A percentile compares a stretch with the other conserved stretches of the same genome.
These are phyloP conservation scores for Annulohypoxylon maeteangense DNA, from an alignment of 495 filamentous ascomycete species.

Conservation along the genomic window DNA sequence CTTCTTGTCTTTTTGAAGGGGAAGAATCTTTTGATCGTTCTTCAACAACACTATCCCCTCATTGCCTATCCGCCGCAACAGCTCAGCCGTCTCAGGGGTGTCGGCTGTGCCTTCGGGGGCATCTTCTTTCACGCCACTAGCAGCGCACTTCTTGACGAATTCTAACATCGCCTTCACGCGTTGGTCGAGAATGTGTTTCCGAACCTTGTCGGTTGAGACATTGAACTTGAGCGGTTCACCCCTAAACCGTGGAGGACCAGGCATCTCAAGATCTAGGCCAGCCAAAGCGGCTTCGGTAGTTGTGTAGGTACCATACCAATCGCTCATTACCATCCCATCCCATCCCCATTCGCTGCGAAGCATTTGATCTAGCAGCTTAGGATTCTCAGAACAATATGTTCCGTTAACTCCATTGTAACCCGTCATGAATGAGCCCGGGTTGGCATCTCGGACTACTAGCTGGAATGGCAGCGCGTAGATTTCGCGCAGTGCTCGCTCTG, in stretches of 20 bases:
- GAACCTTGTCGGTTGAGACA: slow-evolving; percentile 67
- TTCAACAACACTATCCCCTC: slow-evolving; percentile 80
- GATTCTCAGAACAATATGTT: slow-evolving; percentile 73
- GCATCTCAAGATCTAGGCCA: slow-evolving; percentile 81
- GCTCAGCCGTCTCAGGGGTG: slow-evolving; percentile 56
- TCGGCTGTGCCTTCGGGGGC: slow-evolving; percentile 55
- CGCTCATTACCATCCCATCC: slow-evolving; percentile 75
- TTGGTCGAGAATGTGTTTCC: slow-evolving; percentile 67
- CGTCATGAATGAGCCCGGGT: slow-evolving; percentile 76
- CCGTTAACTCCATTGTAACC: slow-evolving; percentile 82
- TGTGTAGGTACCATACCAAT: slow-evolving; percentile 79
- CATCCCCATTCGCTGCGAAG: slow-evolving; percentile 78
- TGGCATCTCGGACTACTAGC: slow-evolving; percentile 71
- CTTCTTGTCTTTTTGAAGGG: slow-evolving; percentile 71
- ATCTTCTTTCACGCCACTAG: slow-evolving; percentile 63
- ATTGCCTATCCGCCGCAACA: slow-evolving; percentile 71
- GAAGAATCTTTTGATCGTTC: slow-evolving; percentile 73
- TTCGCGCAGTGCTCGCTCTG: slow-evolving; percentile 77
- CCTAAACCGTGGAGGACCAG: slow-evolving; percentile 73
- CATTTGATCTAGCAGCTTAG: slow-evolving; percentile 69
- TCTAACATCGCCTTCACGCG: slow-evolving; percentile 71
- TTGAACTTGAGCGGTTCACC: slow-evolving; percentile 69
- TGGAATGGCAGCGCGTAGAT: slow-evolving; percentile 82
- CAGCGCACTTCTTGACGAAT: slow-evolving; percentile 67
- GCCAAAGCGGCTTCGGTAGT: slow-evolving; percentile 74